Conservation (phyloP, 345 rosid species). For the Stellera chamaejasme region DNA sequence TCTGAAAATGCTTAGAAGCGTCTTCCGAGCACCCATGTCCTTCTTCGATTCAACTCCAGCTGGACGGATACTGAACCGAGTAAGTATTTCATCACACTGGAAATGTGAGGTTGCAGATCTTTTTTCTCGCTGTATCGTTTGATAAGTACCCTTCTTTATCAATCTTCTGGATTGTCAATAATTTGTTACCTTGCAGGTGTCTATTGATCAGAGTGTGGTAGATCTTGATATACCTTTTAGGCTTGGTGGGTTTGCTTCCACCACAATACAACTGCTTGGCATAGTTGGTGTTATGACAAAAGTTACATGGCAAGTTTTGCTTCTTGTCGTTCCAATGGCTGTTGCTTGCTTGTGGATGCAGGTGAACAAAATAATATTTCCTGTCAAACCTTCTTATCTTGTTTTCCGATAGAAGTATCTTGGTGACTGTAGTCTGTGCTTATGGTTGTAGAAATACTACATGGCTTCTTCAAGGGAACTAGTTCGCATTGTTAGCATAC, state of each 20-base stretch:
- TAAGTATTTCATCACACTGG: conserved; percentile 28
- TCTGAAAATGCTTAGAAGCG: conserved; percentile 86
- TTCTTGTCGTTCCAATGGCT: conserved; percentile 94
- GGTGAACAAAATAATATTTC: conserved; percentile 30
- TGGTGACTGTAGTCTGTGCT: too few species aligned
- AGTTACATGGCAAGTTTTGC: conserved; percentile 98
- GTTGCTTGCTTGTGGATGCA: conserved; percentile 99
- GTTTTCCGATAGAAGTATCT: conserved; percentile 4
- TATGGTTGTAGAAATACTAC: conserved; percentile 81
- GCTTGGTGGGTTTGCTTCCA: conserved; percentile 99
- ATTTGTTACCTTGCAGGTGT: conserved; percentile 49
- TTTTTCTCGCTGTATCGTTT: conserved; percentile 1
- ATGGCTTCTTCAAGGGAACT: conserved; percentile 99
- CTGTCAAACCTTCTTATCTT: background rate
- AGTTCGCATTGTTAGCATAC: conserved; percentile 98
- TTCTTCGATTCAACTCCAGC: conserved; percentile 99
- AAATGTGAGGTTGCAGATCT: background rate
- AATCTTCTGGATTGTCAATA: conserved; percentile 6
- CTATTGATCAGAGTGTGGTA: conserved; percentile 97
- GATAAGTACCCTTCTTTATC: conserved; percentile 1
- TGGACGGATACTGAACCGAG: conserved; percentile 94
- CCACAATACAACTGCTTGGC: conserved; percentile 94
- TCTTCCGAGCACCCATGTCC: conserved; percentile 96
- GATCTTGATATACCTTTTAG: conserved; percentile 99
- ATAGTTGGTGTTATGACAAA: conserved; percentile 92